These are phyloP conservation scores for Solanum hybrid DNA, from an alignment of 305 asterid species.

Conservation along the genomic window DNA sequence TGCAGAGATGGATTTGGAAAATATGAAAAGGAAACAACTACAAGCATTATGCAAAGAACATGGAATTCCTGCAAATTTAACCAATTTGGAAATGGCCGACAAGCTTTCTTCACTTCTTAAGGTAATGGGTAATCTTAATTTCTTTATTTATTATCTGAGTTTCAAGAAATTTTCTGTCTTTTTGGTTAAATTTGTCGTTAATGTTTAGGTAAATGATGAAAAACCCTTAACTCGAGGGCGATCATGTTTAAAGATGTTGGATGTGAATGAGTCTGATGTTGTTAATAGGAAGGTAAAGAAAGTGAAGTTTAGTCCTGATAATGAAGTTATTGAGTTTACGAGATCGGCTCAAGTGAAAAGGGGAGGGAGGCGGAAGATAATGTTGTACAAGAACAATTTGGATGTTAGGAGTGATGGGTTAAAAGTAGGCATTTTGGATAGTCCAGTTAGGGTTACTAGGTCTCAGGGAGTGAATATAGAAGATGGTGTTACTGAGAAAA, in stretches of 20 bases:
- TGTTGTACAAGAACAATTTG: slow-evolving; percentile 6
- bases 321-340: slow-evolving; percentile 52
- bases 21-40: slow-evolving; percentile 50
- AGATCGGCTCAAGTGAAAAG: slow-evolving; percentile 14
- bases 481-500: slow-evolving; percentile 18
- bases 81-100: slow-evolving; percentile 51
- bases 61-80: slow-evolving; percentile 52
- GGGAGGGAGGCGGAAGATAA: slow-evolving; percentile 25
- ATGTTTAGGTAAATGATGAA: slow-evolving; percentile 28
- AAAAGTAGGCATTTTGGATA: slow-evolving; percentile 10
- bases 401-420: slow-evolving; percentile 9
- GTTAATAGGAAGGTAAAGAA: slow-evolving; percentile 41
- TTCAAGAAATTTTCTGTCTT: neutral
- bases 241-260: slow-evolving; percentile 18
- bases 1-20: slow-evolving; percentile 38
- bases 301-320: slow-evolving; percentile 63
- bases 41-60: slow-evolving; percentile 59
- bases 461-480: slow-evolving; percentile 20
- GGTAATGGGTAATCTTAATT: slow-evolving; percentile 24
- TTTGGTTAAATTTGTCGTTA: neutral
- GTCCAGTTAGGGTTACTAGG: slow-evolving; percentile 29
- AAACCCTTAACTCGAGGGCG: slow-evolving; percentile 16
- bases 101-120: slow-evolving; percentile 30
- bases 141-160: neutral
- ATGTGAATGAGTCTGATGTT: slow-evolving; percentile 28